Percentiles rank a stretch among this genome's conserved stretches.
These are phyloP conservation scores for Monoraphidium neglectum DNA, from an alignment of 139 green algal species.

Conservation along the genomic window DNA sequence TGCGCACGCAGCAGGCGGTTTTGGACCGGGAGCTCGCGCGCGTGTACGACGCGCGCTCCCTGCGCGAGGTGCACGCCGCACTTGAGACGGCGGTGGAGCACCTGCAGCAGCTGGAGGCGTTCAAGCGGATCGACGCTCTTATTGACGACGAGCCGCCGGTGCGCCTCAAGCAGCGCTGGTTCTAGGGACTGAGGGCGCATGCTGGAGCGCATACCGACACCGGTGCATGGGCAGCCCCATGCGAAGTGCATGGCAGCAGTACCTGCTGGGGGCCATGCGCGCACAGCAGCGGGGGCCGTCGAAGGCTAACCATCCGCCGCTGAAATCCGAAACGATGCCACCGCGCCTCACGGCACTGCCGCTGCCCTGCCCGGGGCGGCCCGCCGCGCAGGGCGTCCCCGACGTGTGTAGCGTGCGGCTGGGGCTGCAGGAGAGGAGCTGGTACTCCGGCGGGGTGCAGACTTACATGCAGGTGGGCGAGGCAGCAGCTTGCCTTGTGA, in stretches of 20 bases:
- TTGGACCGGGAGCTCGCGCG: conserved; percentile 42
- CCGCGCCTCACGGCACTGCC: background rate
- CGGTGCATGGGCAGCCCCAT: too few species aligned
- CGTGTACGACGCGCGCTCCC: conserved; percentile 48
- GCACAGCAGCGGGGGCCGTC: too few species aligned
- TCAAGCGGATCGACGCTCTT: conserved; percentile 58
- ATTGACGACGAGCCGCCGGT: conserved; percentile 53
- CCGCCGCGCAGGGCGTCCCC: conserved; percentile 28
- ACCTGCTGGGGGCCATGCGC: too few species aligned
- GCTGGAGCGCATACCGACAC: too few species aligned
- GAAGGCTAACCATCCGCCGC: too few species aligned
- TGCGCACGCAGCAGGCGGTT: conserved; percentile 42
- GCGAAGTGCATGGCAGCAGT: too few species aligned
- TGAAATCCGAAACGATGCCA: too few species aligned
- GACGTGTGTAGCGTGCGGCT: conserved; percentile 56
- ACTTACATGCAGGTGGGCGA: conserved; percentile 64
- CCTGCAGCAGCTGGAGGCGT: conserved; percentile 66
- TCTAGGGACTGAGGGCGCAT: too few species aligned
- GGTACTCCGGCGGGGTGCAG: conserved; percentile 53
- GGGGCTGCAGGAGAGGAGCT: conserved; percentile 51
- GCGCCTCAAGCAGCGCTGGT: too few species aligned
- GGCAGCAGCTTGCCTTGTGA: background rate
- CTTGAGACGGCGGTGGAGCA: conserved; percentile 52
- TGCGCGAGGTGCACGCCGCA: conserved; percentile 60
- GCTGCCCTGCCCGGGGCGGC: background rate